phyloP scores from a whole-genome alignment of 805 yeast genomes.

The Starmerella apicola region DNA sequence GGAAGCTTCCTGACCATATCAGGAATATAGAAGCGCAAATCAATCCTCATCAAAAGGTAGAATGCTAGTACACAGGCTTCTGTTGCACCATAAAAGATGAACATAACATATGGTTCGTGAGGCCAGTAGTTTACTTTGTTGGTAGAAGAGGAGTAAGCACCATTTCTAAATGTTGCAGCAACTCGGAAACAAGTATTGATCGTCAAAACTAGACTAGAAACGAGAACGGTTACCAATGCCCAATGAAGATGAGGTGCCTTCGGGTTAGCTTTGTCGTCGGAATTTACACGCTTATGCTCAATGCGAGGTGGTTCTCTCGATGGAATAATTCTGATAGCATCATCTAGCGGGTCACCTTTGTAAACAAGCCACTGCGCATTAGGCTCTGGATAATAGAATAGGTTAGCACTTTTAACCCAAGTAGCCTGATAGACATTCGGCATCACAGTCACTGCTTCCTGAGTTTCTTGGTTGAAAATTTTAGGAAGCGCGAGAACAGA shows the following conservation, averaged over 20 bases:
- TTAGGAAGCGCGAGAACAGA: conserved; percentile 25
- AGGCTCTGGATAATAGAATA: conserved; percentile 46
- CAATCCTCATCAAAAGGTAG: conserved; percentile 54
- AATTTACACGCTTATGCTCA: conserved; percentile 40
- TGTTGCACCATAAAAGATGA: conserved; percentile 54
- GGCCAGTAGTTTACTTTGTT: conserved; percentile 32
- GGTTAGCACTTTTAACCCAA: conserved; percentile 59
- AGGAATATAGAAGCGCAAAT: conserved; percentile 69
- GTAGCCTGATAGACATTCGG: conserved; percentile 45
- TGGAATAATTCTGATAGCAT: conserved; percentile 48
- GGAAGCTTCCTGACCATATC: conserved; percentile 29
- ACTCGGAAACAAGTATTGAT: conserved; percentile 26
- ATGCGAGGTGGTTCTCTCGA: conserved; percentile 36
- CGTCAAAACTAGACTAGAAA: conserved; percentile 18
- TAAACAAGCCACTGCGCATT: conserved; percentile 31
- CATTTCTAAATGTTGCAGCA: conserved; percentile 24
- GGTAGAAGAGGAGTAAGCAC: conserved; percentile 7
- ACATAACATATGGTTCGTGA: conserved; percentile 46
- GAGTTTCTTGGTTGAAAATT: conserved; percentile 13
- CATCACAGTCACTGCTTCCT: conserved; percentile 27
- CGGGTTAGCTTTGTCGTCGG: conserved; percentile 32
- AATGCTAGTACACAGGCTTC: conserved; percentile 47
- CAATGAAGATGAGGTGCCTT: conserved; percentile 26
- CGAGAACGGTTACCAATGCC: conserved; percentile 32
- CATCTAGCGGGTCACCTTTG: conserved; percentile 35